Percentiles rank a stretch among this genome's conserved stretches.
Conservation (phyloP, 495 filamentous ascomycete species). For the Penicillium egyptiacum region DNA sequence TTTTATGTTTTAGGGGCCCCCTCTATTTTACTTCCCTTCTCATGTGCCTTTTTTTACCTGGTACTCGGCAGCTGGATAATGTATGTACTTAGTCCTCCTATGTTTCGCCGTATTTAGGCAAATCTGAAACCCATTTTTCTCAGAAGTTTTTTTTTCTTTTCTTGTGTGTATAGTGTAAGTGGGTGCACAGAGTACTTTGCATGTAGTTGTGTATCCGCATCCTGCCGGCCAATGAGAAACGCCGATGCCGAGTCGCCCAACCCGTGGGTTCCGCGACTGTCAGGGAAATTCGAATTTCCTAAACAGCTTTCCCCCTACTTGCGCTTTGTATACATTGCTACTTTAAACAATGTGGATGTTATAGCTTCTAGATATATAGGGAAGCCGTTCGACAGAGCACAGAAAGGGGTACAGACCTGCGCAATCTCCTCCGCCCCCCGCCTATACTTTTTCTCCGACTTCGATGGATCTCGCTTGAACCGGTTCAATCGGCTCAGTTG, state of each 20-base stretch:
- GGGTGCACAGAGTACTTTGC: neutral
- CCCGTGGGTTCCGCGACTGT: slow-evolving; percentile 40
- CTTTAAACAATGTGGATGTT: slow-evolving; percentile 27
- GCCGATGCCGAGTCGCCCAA: slow-evolving; percentile 31
- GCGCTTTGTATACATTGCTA: slow-evolving; percentile 1
- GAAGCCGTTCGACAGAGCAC: slow-evolving; percentile 33
- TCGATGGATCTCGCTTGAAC: slow-evolving; percentile 14
- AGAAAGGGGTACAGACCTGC: slow-evolving; percentile 25
- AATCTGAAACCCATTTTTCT: slow-evolving; percentile 16
- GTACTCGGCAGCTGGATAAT: slow-evolving; percentile 45
- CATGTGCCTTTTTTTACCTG: slow-evolving; percentile 33
- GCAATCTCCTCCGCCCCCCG: slow-evolving; percentile 10
- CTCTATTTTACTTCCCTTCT: slow-evolving; percentile 30
- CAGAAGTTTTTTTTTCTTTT: neutral
- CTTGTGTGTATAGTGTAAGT: neutral
- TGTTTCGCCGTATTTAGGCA: slow-evolving; percentile 20
- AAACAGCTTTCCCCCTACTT: slow-evolving; percentile 14
- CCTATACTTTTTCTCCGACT: slow-evolving; percentile 11
- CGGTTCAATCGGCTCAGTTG: slow-evolving; percentile 14
- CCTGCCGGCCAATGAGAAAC: slow-evolving; percentile 33
- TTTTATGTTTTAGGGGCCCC: slow-evolving; percentile 18
- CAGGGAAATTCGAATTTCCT: slow-evolving; percentile 22
- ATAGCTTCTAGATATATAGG: slow-evolving; percentile 23
- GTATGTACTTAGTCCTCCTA: slow-evolving; percentile 47
- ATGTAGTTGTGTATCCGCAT: slow-evolving; percentile 2